Percentiles rank a stretch among this genome's conserved stretches.
phyloP scores from a whole-genome alignment of 345 rosid species.

The Lagerstroemia speciosa region DNA sequence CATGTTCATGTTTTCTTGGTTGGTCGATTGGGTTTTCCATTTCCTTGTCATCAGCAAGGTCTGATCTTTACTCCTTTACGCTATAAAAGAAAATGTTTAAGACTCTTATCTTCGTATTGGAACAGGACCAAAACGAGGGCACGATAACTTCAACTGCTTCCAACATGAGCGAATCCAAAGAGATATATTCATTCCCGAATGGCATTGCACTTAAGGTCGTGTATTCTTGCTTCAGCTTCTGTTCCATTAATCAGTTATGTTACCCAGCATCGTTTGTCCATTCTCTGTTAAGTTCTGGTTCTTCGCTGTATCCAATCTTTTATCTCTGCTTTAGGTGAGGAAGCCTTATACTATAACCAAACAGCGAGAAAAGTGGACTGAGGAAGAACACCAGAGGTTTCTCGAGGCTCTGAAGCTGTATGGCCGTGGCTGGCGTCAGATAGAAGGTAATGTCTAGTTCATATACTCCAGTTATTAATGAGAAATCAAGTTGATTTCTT shows the following conservation, averaged over 20 bases:
- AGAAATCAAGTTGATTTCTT: background rate
- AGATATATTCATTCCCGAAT: constrained; percentile 9
- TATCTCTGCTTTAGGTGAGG: constrained; percentile 36
- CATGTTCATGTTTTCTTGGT: background rate
- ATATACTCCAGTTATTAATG: background rate
- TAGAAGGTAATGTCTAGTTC: constrained; percentile 44
- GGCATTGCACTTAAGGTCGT: constrained; percentile 22
- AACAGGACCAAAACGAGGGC: constrained; percentile 11
- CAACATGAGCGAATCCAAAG: background rate
- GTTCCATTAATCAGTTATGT: background rate
- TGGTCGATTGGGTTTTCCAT: background rate
- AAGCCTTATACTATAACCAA: constrained; percentile 77
- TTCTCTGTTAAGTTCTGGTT: background rate
- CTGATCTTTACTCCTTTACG: no score
- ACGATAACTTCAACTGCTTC: constrained; percentile 8
- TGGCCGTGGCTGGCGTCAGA: constrained; percentile 84
- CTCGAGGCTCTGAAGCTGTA: constrained; percentile 78
- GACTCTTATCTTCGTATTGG: background rate
- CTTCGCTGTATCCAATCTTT: background rate
- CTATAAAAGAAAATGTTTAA: background rate
- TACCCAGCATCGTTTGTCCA: background rate
- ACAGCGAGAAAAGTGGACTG: constrained; percentile 87
- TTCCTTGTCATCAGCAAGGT: background rate
- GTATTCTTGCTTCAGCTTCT: background rate
- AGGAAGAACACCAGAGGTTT: constrained; percentile 75